These are phyloP conservation scores for Penicillium canariense DNA, from an alignment of 495 filamentous ascomycete species.

Conservation along the genomic window DNA sequence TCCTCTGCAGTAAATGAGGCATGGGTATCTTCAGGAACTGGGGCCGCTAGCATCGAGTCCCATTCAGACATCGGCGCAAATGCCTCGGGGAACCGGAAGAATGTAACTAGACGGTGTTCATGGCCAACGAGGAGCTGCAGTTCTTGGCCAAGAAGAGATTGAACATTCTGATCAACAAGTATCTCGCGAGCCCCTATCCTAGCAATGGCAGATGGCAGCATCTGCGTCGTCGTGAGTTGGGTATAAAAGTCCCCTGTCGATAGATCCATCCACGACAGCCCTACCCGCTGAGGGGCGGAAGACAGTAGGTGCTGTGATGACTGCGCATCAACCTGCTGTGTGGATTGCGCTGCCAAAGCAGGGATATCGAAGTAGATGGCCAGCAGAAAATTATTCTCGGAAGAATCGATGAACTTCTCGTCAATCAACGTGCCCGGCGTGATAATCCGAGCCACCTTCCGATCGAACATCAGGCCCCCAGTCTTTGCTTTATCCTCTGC, in stretches of 20 bases:
- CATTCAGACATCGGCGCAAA: slow-evolving; percentile 58
- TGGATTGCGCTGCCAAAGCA: slow-evolving; percentile 20
- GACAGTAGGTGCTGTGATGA: slow-evolving; percentile 36
- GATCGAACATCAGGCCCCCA: slow-evolving; percentile 77
- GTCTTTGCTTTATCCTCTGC: slow-evolving; percentile 63
- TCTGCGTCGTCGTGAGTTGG: slow-evolving; percentile 68
- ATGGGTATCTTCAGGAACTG: slow-evolving; percentile 39
- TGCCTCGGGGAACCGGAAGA: slow-evolving; percentile 35
- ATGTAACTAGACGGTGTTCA: slow-evolving; percentile 46
- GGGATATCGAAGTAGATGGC: slow-evolving; percentile 58
- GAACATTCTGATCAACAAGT: slow-evolving; percentile 64
- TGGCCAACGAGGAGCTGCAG: slow-evolving; percentile 40
- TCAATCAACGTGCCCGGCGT: slow-evolving; percentile 95
- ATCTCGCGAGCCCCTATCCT: slow-evolving; percentile 84
- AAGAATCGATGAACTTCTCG: slow-evolving; percentile 93
- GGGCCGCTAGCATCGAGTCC: slow-evolving; percentile 71
- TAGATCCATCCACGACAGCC: slow-evolving; percentile 90
- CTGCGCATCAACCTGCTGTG: slow-evolving; percentile 17
- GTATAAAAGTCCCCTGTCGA: slow-evolving; percentile 94
- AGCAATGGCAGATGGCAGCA: slow-evolving; percentile 73
- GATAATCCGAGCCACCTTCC: slow-evolving; percentile 79
- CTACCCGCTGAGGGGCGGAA: slow-evolving; percentile 52
- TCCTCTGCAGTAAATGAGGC: slow-evolving; percentile 47
- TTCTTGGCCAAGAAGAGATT: slow-evolving; percentile 44
- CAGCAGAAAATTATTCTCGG: slow-evolving; percentile 87